Evolutionary conservation across 306 rosid species (phyloP).

Genomic region (Carpinus viminea): DNA sequence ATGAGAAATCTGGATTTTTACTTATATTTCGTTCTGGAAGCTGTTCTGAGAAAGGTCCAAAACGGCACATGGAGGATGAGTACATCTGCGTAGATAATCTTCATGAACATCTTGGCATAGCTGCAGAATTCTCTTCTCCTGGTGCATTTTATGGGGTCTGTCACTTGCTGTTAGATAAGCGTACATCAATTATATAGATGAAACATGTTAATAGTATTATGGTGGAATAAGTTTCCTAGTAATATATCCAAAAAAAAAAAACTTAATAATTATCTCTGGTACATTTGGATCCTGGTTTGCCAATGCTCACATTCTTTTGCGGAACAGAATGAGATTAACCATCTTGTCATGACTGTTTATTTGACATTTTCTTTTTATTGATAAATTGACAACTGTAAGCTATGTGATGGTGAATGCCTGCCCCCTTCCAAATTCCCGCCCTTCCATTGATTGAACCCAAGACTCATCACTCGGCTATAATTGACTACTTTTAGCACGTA

Average conservation of each 20-base stretch:
- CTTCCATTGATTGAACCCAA: not conserved
- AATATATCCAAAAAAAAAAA: not conserved
- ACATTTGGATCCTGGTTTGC: not conserved
- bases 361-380: not conserved
- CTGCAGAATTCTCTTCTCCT: conserved; percentile 37
- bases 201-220: conserved; percentile 10
- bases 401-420: not conserved
- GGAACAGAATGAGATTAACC: not conserved
- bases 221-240: not conserved
- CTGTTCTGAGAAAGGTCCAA: conserved; percentile 64
- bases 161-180: conserved; percentile 23
- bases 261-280: not conserved
- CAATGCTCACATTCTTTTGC: not conserved
- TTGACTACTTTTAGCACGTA: not conserved
- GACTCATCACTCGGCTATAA: not conserved
- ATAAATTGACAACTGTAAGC: not conserved
- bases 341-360: not conserved
- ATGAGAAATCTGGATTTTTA: conserved; percentile 41
- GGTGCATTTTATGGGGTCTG: conserved; percentile 74
- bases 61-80: conserved; percentile 73
- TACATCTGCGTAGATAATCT: conserved; percentile 50
- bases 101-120: conserved; percentile 23
- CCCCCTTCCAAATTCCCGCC: not conserved
- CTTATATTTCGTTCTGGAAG: conserved; percentile 54
- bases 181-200: not conserved